Evolutionary conservation across 75 land plant genomes (phyloP).

Genomic region (Cupressus sempervirens): DNA sequence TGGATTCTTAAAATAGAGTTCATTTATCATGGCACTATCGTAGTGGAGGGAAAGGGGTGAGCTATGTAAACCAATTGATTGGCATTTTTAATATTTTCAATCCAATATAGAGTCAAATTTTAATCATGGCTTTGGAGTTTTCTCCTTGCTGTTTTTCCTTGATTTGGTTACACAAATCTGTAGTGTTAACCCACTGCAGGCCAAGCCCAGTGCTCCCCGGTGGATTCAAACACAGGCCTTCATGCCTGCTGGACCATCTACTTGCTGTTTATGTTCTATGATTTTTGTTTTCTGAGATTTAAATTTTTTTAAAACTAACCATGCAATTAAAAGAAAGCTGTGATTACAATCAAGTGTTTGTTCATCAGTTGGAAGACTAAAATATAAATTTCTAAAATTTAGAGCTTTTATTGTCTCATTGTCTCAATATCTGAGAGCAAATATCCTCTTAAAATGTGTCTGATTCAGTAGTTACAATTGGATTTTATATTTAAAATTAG

Average conservation of each 20-base stretch:
- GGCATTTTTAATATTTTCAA: neutral
- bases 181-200: no score
- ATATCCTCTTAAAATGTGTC: neutral
- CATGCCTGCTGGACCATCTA: neutral
- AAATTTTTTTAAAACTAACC: neutral
- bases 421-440: neutral
- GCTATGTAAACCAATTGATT: no score
- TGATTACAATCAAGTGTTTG: neutral
- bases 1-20: no score
- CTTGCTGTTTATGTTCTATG: neutral
- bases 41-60: no score
- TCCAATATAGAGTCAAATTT: neutral
- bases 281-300: neutral
- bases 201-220: no score
- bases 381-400: neutral
- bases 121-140: neutral
- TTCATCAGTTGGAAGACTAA: neutral
- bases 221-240: no score
- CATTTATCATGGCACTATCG: no score
- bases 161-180: no score
- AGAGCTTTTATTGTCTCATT: neutral
- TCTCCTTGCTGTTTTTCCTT: no score
- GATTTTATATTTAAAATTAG: neutral
- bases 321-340: neutral
- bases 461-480: neutral